Evolutionary conservation across 352 stramenopile genomes (phyloP).

Genomic region (Phytophthora sp.): DNA sequence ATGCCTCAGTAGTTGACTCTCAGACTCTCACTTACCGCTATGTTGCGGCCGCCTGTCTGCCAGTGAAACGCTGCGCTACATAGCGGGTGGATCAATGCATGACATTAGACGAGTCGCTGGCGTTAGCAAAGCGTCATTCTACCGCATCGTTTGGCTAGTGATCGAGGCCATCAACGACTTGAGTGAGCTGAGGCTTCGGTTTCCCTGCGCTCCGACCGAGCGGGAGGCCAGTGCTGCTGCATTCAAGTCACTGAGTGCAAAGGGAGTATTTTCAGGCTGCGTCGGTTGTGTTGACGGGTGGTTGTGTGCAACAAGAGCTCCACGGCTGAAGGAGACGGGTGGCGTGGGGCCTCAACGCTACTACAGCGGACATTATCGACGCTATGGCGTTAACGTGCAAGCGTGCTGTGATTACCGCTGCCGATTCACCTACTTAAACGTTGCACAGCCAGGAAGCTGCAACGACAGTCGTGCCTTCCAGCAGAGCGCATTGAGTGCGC

Average conservation of each 20-base stretch:
- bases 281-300: conserved; percentile 2
- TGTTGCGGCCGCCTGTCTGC: too few species aligned
- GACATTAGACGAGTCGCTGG: conserved; percentile 2
- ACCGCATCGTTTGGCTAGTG: conserved; percentile 1
- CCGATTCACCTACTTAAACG: conserved; percentile 2
- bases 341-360: background rate
- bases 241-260: background rate
- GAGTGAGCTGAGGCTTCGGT: background rate
- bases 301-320: background rate
- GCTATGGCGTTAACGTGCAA: background rate
- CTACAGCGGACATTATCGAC: background rate
- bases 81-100: background rate
- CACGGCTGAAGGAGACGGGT: background rate
- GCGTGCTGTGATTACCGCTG: conserved; percentile 3
- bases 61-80: background rate
- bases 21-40: too few species aligned
- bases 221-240: background rate
- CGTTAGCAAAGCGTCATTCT: conserved; percentile 2
- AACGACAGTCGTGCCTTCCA: conserved; percentile 1
- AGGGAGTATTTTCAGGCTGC: conserved; percentile 2
- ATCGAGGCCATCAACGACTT: background rate
- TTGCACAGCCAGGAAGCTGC: conserved; percentile 1
- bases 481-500: background rate
- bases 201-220: background rate
- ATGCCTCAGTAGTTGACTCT: too few species aligned